A percentile compares a stretch with the other conserved stretches of the same genome.
Evolutionary conservation across 1,284 basidiomycete genomes (phyloP).

Genomic region (Malassezia dermatis): DNA sequence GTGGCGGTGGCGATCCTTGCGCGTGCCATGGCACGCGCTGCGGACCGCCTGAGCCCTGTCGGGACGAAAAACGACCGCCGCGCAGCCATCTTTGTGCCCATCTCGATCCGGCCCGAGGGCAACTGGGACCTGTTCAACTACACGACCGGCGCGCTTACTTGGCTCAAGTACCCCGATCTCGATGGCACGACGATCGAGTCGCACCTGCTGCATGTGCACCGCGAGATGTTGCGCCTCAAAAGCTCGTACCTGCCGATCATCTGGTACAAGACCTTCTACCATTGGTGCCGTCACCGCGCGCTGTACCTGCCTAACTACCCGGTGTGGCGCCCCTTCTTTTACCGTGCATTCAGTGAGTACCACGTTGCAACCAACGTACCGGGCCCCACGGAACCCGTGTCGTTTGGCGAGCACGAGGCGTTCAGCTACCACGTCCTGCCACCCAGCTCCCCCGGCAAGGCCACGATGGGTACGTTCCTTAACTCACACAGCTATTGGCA

Average conservation of each 20-base stretch:
- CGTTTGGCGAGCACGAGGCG: conserved; percentile 41
- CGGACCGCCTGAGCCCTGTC: conserved; percentile 24
- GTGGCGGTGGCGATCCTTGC: conserved; percentile 42
- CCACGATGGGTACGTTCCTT: conserved; percentile 25
- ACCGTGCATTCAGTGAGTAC: conserved; percentile 42
- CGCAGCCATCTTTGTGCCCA: conserved; percentile 45
- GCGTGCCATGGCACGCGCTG: conserved; percentile 25
- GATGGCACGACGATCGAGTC: conserved; percentile 24
- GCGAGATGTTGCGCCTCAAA: conserved; percentile 45
- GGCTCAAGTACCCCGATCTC: conserved; percentile 38
- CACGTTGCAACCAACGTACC: conserved; percentile 46
- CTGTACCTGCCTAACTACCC: conserved; percentile 42
- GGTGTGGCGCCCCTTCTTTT: conserved; percentile 28
- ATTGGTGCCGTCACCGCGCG: conserved; percentile 26
- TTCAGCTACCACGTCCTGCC: conserved; percentile 45
- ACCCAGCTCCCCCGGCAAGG: conserved; percentile 41
- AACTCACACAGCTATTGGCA: conserved; percentile 27
- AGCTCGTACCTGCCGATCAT: conserved; percentile 34
- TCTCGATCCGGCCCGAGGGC: conserved; percentile 37
- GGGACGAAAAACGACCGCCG: conserved; percentile 35
- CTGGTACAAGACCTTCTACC: conserved; percentile 32
- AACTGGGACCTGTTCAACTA: conserved; percentile 43
- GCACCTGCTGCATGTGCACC: conserved; percentile 34
- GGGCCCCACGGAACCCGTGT: conserved; percentile 39
- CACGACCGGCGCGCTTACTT: conserved; percentile 42